Conservation (phyloP, 805 yeast genomes). For the Jamesozyma jinghongensis region DNA sequence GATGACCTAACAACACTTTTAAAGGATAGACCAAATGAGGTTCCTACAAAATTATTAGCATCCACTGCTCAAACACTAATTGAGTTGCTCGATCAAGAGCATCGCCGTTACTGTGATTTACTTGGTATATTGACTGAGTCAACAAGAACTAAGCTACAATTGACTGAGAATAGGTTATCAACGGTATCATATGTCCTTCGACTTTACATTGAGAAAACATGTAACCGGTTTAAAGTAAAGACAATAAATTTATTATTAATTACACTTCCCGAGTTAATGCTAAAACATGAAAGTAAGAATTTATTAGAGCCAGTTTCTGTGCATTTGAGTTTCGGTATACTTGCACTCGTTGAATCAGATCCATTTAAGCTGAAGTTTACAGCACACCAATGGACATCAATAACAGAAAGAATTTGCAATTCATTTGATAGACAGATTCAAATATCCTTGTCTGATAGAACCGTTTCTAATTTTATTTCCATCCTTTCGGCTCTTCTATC, state of each 20-base stretch:
- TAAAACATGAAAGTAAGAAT: constrained; percentile 5
- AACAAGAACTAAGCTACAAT: constrained; percentile 28
- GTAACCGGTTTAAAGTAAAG: constrained; percentile 19
- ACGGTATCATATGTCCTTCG: constrained; percentile 22
- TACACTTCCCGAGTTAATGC: constrained; percentile 21
- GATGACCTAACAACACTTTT: constrained; percentile 29
- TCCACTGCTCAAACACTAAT: constrained; percentile 24
- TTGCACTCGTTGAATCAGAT: constrained; percentile 13
- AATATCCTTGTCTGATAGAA: constrained; percentile 17
- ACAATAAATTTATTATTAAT: constrained; percentile 16
- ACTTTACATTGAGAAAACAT: constrained; percentile 24
- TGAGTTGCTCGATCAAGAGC: constrained; percentile 32
- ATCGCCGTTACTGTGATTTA: constrained; percentile 16
- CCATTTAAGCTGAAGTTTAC: constrained; percentile 19
- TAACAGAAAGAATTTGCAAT: constrained; percentile 11
- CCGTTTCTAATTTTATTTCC: constrained; percentile 20
- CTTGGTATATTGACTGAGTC: constrained; percentile 17
- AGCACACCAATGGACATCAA: constrained; percentile 19
- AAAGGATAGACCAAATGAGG: constrained; percentile 16
- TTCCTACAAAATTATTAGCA: constrained; percentile 15
- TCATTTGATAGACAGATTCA: constrained; percentile 10
- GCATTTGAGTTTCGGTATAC: constrained; percentile 20
- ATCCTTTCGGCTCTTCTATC: constrained; percentile 18
- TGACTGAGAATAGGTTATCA: constrained; percentile 23
- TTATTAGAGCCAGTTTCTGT: constrained; percentile 16